Evolutionary conservation across 805 yeast species (phyloP), one percentile per base, ranked within the genome.

Genomic region (Barnettozyma californica): DNA sequence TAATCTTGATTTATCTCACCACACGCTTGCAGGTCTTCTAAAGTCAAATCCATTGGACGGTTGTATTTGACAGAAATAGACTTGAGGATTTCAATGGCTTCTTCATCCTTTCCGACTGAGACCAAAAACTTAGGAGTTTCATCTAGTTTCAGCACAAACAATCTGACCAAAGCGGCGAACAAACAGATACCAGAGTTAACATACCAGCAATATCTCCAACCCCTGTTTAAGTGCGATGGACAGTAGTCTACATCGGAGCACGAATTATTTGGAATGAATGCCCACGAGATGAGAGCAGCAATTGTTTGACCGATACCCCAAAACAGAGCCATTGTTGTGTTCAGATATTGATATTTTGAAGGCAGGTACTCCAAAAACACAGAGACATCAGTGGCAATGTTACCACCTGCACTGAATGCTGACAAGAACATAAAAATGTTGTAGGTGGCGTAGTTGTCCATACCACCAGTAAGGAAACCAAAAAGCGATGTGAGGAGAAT

Each of bases 281-380:
- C 83, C 79, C 81, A 79, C 1, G 80, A 71, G 35, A 77, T 56
- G 39, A 77, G 57, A 39, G 67, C 66, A 8, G 79, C 75, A 38
- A 78, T 67, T 4, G 80, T 71, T 56, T 77, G 82, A 45, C 83
- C 83, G 41, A 79, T 68, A 46, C 81, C 78, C 83, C 83, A 79
- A 71, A 69, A 80, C 41, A 70, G 63, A 21, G 80, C 76, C 65
- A 78, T 69, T 14, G 74, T 62, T 2, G 81, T 76, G 45, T 73
- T 69, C 51, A 77, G 56, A 66, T 69, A 76, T 53, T 77, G 80
- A 54, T 75, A 65, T 45, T 69, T 74, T 37, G 68, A 65, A 7
- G 83, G 82, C 42, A 77, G 61, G 50, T 68, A 75, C 54, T 76
- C 80, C 43, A 76, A 57, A 53, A 74, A 75, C n/a, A 75, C 74